These are phyloP conservation scores for Mucor circinelloides DNA, from an alignment of 371 early-diverging fungal species.

Conservation along the genomic window DNA sequence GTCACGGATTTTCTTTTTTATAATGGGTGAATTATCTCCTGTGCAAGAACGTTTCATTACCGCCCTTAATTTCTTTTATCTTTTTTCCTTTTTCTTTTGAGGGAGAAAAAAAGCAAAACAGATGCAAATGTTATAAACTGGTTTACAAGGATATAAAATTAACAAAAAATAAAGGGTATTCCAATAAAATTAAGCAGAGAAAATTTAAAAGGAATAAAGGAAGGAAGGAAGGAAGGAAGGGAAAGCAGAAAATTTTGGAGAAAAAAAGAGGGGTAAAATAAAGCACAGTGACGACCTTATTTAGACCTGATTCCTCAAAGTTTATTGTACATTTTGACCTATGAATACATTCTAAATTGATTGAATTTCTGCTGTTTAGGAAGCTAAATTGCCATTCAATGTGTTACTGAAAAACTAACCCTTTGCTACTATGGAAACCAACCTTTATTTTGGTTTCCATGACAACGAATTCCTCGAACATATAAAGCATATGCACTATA, in stretches of 20 bases:
- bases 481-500: neutral
- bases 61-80: constrained; percentile 6
- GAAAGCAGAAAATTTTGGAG: neutral
- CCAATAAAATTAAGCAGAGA: constrained; percentile 1
- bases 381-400: neutral
- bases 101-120: neutral
- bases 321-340: neutral
- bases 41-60: constrained; percentile 30
- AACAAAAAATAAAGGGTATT: neutral
- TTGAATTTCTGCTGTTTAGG: neutral
- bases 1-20: constrained; percentile 29
- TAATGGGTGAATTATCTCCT: constrained; percentile 18
- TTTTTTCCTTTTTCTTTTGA: constrained; percentile 1
- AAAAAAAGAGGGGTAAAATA: constrained; percentile 1
- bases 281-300: constrained; percentile 17
- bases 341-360: neutral
- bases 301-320: neutral
- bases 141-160: neutral
- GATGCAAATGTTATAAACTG: neutral
- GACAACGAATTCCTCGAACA: neutral
- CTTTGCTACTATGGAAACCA: neutral
- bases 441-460: neutral
- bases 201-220: neutral
- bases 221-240: neutral
- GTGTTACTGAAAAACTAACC: neutral